These are phyloP conservation scores for Talaromyces proteolyticus DNA, from an alignment of 495 filamentous ascomycete species.

Conservation along the genomic window DNA sequence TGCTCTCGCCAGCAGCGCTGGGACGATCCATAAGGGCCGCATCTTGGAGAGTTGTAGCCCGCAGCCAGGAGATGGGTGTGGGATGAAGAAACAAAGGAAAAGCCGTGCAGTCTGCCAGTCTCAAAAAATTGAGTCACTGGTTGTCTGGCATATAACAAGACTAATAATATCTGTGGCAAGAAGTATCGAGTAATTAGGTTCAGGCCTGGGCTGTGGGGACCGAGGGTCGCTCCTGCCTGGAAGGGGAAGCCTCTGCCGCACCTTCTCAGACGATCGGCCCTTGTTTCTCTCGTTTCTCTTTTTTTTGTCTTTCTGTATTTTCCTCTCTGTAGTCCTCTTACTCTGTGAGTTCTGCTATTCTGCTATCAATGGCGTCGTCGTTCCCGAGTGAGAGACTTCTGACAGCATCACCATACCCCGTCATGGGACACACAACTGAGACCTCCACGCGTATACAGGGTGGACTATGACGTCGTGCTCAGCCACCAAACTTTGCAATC, in stretches of 20 bases:
- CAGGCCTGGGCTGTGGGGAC: too few species aligned
- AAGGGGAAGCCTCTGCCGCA: too few species aligned
- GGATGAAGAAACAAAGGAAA: neutral
- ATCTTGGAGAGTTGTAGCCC: neutral
- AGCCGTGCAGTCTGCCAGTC: neutral
- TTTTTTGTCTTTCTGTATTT: too few species aligned
- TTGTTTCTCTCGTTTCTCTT: neutral
- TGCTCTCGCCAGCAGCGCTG: neutral
- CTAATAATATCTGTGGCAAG: too few species aligned
- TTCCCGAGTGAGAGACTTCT: neutral
- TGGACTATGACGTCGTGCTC: neutral
- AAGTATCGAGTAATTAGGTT: too few species aligned
- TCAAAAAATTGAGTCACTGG: too few species aligned
- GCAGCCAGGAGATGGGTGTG: neutral
- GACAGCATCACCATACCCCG: neutral
- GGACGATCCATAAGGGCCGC: slow-evolving; percentile 2
- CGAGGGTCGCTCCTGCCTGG: too few species aligned
- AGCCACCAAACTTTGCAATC: neutral
- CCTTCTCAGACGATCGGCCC: too few species aligned
- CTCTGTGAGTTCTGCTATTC: too few species aligned
- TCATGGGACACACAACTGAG: neutral
- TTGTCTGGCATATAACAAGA: too few species aligned
- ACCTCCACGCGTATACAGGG: neutral
- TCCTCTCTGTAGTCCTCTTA: too few species aligned
- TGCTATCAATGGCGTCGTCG: neutral